phyloP scores from a whole-genome alignment of 176 grass and related monocot species.

The Poa pratensis region DNA sequence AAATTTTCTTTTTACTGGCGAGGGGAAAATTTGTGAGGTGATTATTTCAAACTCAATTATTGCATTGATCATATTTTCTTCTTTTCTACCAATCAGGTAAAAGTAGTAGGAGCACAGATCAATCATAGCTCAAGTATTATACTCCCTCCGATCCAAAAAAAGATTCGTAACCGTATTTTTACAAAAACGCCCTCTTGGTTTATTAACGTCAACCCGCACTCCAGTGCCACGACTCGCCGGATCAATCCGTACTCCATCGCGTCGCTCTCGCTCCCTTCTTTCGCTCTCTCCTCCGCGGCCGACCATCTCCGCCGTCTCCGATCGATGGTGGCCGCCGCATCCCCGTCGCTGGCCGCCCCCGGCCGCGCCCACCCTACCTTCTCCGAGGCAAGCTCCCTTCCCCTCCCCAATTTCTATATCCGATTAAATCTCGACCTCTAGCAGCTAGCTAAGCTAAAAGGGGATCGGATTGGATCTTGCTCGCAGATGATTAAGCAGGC shows the following conservation, averaged over 20 bases:
- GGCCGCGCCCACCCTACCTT: constrained; percentile 43
- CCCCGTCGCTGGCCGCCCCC: constrained; percentile 24
- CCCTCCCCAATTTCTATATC: too few species aligned
- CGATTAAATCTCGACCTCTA: constrained; percentile 6
- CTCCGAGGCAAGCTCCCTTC: constrained; percentile 42
- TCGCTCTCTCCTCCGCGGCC: too few species aligned
- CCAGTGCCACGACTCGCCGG: too few species aligned
- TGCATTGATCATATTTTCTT: neutral
- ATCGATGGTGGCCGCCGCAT: constrained; percentile 31
- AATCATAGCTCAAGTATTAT: neutral
- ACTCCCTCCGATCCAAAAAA: too few species aligned
- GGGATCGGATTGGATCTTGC: too few species aligned
- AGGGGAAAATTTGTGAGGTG: neutral
- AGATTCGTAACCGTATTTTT: too few species aligned
- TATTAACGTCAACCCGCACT: too few species aligned
- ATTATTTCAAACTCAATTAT: constrained; percentile 1
- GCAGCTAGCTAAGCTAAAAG: constrained; percentile 20
- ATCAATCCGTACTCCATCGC: too few species aligned
- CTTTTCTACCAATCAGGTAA: neutral
- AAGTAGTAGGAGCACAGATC: neutral
- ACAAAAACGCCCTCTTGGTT: too few species aligned
- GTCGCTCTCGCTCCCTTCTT: too few species aligned
- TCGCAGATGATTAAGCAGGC: constrained; percentile 4
- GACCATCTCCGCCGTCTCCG: too few species aligned
- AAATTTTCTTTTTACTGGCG: neutral